Conservation (phyloP, 1,284 basidiomycete genomes). For the Microstroma glucosiphilum region DNA sequence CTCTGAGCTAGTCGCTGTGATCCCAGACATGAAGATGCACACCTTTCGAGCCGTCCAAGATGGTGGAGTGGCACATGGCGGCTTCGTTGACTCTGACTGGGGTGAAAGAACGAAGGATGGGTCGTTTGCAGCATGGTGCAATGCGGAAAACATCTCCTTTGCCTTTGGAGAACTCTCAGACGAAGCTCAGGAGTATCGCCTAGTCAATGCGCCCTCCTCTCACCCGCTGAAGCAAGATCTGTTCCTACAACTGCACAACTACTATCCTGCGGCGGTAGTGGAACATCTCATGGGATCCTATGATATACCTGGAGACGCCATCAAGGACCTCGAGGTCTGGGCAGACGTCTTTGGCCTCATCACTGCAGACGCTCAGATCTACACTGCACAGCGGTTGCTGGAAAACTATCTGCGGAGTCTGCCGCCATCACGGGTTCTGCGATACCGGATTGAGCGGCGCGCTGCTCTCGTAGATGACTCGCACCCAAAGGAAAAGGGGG, state of each 20-base stretch:
- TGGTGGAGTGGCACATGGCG: constrained; percentile 4
- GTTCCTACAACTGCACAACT: constrained; percentile 27
- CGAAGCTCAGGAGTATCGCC: constrained; percentile 25
- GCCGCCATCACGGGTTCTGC: constrained; percentile 9
- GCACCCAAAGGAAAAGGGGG: constrained; percentile 14
- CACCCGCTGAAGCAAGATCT: not conserved
- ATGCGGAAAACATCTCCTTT: constrained; percentile 14
- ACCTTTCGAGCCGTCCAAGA: constrained; percentile 29
- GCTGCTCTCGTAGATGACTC: constrained; percentile 13
- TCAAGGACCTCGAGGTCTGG: not conserved
- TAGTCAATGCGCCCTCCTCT: constrained; percentile 24
- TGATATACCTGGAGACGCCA: not conserved
- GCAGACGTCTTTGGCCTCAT: constrained; percentile 15
- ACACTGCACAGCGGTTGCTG: constrained; percentile 24
- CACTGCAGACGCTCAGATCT: constrained; percentile 27
- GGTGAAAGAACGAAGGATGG: constrained; percentile 24
- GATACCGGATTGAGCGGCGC: constrained; percentile 25
- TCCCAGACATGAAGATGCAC: constrained; percentile 24
- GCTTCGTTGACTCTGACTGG: constrained; percentile 25
- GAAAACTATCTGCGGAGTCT: constrained; percentile 11
- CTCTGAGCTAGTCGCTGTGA: constrained; percentile 10
- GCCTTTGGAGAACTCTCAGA: constrained; percentile 26
- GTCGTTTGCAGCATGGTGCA: constrained; percentile 21
- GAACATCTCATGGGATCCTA: constrained; percentile 21
- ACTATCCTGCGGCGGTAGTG: constrained; percentile 23